Evolutionary conservation across 1,284 basidiomycete genomes (phyloP), one percentile per base, ranked within the genome.

Genomic region (Agaricales sp.): DNA sequence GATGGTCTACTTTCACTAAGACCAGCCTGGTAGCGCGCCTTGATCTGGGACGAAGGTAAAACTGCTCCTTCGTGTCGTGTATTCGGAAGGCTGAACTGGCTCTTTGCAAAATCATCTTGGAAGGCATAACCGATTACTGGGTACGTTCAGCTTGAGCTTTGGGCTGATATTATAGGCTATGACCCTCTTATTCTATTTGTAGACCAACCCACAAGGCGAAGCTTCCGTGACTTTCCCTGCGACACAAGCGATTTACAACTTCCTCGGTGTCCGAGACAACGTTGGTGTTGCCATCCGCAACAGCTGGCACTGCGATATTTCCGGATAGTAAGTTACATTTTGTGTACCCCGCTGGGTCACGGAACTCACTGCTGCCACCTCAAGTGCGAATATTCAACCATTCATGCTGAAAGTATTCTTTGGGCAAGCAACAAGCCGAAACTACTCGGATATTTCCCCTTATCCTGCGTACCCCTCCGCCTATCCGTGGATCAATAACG

Each of bases 151-250:
- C 24, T 30, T 30, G n/a, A n/a, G n/a, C 26, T 30, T 30, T 6
- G 14, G 26, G 6, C n/a, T n/a, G n/a, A n/a, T n/a, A n/a, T n/a
- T n/a, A n/a, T n/a, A n/a, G n/a, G 6, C 26, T 14, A 30, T 6
- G 26, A 6, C 14, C 26, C 6, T 30, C 14, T 30, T 30, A 30
- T n/a, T 24, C 14, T 43, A 25, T 3, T 41, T 30, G 8, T 43
- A 56, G 55, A 53, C 53, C 19, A 57, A 57, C 46, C 53, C 55
- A 14, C 49, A 56, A 48, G 58, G 59, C n/a, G 55, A 53, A 23
- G 58, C 57, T 11, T 44, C 52, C 2, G 57, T 61, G 1, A 56
- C 55, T 1, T 61, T 56, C 54, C 58, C 56, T 4, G 58, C 54
- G 16, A 48, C 57, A 2, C 54, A 52, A 26, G 54, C 51, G 2